phyloP scores from a whole-genome alignment of 2,329 filamentous ascomycete genomes.

The Biscogniauxia marginata region DNA sequence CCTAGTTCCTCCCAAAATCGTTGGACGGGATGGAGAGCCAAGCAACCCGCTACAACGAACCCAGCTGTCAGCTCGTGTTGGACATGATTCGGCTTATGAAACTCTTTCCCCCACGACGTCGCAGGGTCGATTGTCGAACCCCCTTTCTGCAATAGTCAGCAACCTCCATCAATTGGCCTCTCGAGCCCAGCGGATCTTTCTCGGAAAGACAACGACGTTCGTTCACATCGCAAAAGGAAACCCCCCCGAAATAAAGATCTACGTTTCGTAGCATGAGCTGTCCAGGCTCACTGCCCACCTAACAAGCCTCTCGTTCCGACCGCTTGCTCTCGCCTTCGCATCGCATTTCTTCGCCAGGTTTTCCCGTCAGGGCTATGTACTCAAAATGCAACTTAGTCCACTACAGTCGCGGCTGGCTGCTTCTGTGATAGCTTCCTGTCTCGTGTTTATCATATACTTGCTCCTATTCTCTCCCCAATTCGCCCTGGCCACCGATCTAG shows the following conservation, averaged over 20 bases:
- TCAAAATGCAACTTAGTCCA: conserved; percentile 60
- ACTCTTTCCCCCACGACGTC: not conserved
- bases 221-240: not conserved
- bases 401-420: conserved; percentile 71
- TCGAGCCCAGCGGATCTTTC: no score
- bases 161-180: not conserved
- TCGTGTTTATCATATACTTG: conserved; percentile 61
- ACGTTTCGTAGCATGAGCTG: not conserved
- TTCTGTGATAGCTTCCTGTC: conserved; percentile 59
- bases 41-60: not conserved
- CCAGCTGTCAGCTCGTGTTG: not conserved
- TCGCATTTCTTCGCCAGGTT: conserved; percentile 15
- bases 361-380: conserved; percentile 43
- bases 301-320: not conserved
- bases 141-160: not conserved
- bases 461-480: conserved; percentile 57
- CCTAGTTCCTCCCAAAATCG: not conserved
- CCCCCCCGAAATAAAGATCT: not conserved
- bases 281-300: not conserved
- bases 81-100: not conserved
- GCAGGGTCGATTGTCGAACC: not conserved
- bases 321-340: not conserved
- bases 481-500: conserved; percentile 60
- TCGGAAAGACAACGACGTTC: not conserved
- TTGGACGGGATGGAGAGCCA: no score